phyloP scores from a whole-genome alignment of 2,329 filamentous ascomycete genomes.

The Neopestalotiopsis rosae region DNA sequence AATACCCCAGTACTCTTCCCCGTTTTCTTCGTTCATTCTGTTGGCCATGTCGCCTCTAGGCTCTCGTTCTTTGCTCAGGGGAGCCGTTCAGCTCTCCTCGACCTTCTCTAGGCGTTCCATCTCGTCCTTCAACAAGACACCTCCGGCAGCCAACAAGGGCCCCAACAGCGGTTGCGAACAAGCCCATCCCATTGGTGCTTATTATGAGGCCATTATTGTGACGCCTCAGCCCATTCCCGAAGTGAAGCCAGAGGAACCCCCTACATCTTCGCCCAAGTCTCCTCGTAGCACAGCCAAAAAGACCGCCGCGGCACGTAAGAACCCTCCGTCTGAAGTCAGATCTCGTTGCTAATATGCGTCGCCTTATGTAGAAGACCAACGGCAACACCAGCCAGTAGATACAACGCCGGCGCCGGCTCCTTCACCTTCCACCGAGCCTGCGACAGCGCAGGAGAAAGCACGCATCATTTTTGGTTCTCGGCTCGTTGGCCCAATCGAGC shows the following conservation, averaged over 20 bases:
- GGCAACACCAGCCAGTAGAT: slow-evolving; percentile 19
- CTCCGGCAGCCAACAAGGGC: slow-evolving; percentile 27
- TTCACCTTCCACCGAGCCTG: slow-evolving; percentile 42
- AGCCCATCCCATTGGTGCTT: slow-evolving; percentile 58
- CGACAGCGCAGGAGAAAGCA: slow-evolving; percentile 58
- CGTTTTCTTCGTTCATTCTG: background rate
- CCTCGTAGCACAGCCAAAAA: slow-evolving; percentile 31
- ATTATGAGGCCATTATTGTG: slow-evolving; percentile 63
- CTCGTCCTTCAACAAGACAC: slow-evolving; percentile 32
- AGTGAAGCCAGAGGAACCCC: slow-evolving; percentile 50
- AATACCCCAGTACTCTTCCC: background rate
- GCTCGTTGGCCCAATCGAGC: slow-evolving; percentile 74
- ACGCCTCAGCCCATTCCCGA: slow-evolving; percentile 47
- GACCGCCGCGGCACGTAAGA: slow-evolving; percentile 30
- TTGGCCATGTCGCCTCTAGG: slow-evolving; percentile 14
- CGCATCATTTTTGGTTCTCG: slow-evolving; percentile 83
- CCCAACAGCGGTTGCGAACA: slow-evolving; percentile 38
- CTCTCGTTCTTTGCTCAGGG: slow-evolving; percentile 13
- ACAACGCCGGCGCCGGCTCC: slow-evolving; percentile 18
- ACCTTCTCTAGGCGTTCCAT: slow-evolving; percentile 27
- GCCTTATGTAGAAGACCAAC: slow-evolving; percentile 12
- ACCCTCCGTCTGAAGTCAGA: slow-evolving; percentile 9
- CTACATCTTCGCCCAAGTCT: slow-evolving; percentile 43
- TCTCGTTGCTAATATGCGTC: slow-evolving; percentile 14
- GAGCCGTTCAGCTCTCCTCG: slow-evolving; percentile 11